Conservation (phyloP, 2,329 filamentous ascomycete genomes). For the Colletotrichum sidae region DNA sequence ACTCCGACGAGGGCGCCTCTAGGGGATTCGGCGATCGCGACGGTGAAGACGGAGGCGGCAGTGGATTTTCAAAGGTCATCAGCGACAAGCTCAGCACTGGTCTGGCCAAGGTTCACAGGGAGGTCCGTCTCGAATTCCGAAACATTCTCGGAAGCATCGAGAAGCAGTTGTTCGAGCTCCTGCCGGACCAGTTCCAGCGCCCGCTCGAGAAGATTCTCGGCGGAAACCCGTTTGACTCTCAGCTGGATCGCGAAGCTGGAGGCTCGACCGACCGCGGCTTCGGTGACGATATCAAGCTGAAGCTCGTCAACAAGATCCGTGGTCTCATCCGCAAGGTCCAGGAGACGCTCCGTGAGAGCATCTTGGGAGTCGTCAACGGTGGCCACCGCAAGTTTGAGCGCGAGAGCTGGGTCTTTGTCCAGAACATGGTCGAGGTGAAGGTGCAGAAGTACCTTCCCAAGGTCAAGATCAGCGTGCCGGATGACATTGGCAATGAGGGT, state of each 20-base stretch:
- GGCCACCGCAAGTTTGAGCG: constrained; percentile 60
- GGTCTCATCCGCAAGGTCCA: constrained; percentile 57
- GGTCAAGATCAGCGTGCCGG: constrained; percentile 57
- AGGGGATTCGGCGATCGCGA: constrained; percentile 47
- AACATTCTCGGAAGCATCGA: constrained; percentile 56
- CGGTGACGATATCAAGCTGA: constrained; percentile 56
- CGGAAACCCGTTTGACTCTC: constrained; percentile 58
- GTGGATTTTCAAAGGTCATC: constrained; percentile 58
- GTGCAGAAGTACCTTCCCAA: constrained; percentile 59
- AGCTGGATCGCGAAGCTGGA: constrained; percentile 52
- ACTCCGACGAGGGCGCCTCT: constrained; percentile 45
- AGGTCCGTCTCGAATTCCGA: constrained; percentile 60
- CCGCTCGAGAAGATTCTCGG: constrained; percentile 59
- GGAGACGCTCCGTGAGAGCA: constrained; percentile 57
- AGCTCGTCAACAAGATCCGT: constrained; percentile 58
- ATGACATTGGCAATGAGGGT: constrained; percentile 60
- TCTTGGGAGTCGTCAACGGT: constrained; percentile 57
- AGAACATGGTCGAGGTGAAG: constrained; percentile 58
- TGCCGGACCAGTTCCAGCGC: constrained; percentile 56
- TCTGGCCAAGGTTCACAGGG: constrained; percentile 55
- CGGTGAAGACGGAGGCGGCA: constrained; percentile 41
- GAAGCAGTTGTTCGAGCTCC: constrained; percentile 57
- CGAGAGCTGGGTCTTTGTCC: constrained; percentile 59
- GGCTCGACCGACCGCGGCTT: constrained; percentile 51
- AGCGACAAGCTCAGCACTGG: constrained; percentile 60